Evolutionary conservation across 495 filamentous ascomycete genomes (phyloP).

Genomic region (Penicillium cosmopolitanum): DNA sequence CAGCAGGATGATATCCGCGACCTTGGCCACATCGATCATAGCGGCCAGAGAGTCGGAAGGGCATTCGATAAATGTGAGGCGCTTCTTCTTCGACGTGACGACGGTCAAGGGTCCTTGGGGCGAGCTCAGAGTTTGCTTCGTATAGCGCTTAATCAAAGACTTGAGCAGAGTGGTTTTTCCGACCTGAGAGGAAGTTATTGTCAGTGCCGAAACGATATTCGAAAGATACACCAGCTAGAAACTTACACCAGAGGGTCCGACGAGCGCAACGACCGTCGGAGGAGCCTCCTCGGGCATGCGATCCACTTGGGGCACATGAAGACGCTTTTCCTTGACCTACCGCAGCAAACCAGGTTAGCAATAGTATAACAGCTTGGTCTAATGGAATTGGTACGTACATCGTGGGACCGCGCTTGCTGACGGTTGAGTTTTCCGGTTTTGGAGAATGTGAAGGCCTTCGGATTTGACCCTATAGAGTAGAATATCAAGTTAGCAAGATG

Average conservation of each 20-base stretch:
- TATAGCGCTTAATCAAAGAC: conserved; percentile 89
- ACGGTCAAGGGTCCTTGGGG: conserved; percentile 92
- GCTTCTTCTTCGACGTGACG: conserved; percentile 89
- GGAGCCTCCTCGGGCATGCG: conserved; percentile 94
- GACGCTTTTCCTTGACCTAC: conserved; percentile 88
- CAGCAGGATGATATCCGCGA: conserved; percentile 92
- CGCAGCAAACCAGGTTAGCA: conserved; percentile 26
- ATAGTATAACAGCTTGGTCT: background rate
- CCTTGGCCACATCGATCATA: conserved; percentile 95
- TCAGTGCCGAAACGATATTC: background rate
- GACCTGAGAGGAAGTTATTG: conserved; percentile 37
- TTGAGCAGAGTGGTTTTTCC: conserved; percentile 84
- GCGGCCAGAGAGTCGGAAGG: conserved; percentile 88
- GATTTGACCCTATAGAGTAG: conserved; percentile 66
- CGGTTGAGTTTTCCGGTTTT: conserved; percentile 84
- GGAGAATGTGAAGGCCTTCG: conserved; percentile 88
- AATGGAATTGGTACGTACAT: conserved; percentile 59
- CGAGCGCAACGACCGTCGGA: conserved; percentile 85
- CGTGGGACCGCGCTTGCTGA: conserved; percentile 84
- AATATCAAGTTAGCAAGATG: conserved; percentile 20
- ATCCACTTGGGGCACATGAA: conserved; percentile 96
- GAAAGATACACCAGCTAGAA: background rate
- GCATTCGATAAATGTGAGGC: conserved; percentile 95
- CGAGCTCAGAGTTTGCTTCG: conserved; percentile 89
- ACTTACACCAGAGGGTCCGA: conserved; percentile 90